phyloP scores from a whole-genome alignment of 75 land plant genomes.

The Selaginella moellendorffii region DNA sequence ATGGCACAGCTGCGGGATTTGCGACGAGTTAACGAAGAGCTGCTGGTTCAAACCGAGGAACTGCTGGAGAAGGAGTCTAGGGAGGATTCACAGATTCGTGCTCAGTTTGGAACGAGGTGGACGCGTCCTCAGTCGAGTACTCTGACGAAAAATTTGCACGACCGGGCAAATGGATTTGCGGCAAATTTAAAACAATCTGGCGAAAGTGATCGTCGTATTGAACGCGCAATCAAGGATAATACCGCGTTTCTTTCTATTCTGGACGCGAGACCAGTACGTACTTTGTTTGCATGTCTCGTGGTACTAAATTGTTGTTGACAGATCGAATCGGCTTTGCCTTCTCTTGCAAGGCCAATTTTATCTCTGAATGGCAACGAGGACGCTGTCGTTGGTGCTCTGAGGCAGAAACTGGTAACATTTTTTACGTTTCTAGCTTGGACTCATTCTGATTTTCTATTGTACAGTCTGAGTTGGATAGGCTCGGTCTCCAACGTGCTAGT shows the following conservation, averaged over 20 bases:
- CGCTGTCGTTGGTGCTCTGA: slow-evolving; percentile 77
- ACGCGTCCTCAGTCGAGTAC: slow-evolving; percentile 93
- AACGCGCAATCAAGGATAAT: slow-evolving; percentile 76
- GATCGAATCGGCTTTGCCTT: slow-evolving; percentile 96
- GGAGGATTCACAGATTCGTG: slow-evolving; percentile 84
- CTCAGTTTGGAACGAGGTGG: slow-evolving; percentile 93
- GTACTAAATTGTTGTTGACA: slow-evolving; percentile 25
- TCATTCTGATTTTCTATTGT: too few relatives aligned
- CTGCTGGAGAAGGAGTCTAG: slow-evolving; percentile 77
- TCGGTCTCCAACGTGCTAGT: slow-evolving; percentile 80
- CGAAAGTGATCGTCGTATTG: slow-evolving; percentile 85
- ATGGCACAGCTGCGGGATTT: slow-evolving; percentile 78
- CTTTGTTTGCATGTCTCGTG: not conserved
- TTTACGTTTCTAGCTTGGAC: too few relatives aligned
- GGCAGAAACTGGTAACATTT: slow-evolving; percentile 62
- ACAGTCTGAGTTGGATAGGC: slow-evolving; percentile 75
- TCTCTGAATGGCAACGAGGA: slow-evolving; percentile 95
- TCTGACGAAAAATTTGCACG: slow-evolving; percentile 75
- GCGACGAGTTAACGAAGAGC: slow-evolving; percentile 82
- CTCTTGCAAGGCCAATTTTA: slow-evolving; percentile 80
- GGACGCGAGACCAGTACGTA: slow-evolving; percentile 66
- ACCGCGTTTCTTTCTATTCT: slow-evolving; percentile 62
- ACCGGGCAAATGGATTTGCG: slow-evolving; percentile 81
- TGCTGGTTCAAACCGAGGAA: slow-evolving; percentile 83
- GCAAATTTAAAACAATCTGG: slow-evolving; percentile 86